Evolutionary conservation across 1,139 yeast species (phyloP).

Genomic region (Pichia norvegensis): DNA sequence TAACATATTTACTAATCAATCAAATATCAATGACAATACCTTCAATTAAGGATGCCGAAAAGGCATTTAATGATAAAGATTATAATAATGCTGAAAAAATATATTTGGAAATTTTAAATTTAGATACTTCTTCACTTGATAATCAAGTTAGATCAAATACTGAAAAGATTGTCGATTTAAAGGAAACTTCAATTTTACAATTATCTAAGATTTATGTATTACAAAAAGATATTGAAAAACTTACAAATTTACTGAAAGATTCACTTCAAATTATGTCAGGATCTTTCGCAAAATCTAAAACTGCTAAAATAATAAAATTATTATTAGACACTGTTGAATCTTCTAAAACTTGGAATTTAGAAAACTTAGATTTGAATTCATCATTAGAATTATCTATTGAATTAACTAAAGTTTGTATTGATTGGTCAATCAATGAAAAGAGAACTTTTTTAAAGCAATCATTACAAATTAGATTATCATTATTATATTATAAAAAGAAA

Average conservation of each 20-base stretch:
- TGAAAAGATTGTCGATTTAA: slow-evolving; percentile 35
- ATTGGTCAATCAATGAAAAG: slow-evolving; percentile 80
- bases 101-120: slow-evolving; percentile 37
- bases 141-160: slow-evolving; percentile 25
- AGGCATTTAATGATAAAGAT: slow-evolving; percentile 42
- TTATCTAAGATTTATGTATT: slow-evolving; percentile 52
- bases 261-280: slow-evolving; percentile 59
- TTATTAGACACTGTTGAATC: slow-evolving; percentile 70
- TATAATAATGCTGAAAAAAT: slow-evolving; percentile 49
- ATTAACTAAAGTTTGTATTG: slow-evolving; percentile 72
- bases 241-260: slow-evolving; percentile 56
- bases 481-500: slow-evolving; percentile 59
- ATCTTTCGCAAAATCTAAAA: slow-evolving; percentile 82
- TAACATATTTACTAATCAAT: too few species aligned
- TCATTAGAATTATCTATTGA: slow-evolving; percentile 56
- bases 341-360: slow-evolving; percentile 29
- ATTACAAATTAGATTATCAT: slow-evolving; percentile 75
- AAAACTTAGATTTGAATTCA: slow-evolving; percentile 21
- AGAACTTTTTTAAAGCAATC: slow-evolving; percentile 85
- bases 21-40: slow-evolving; percentile 23
- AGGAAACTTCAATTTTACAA: slow-evolving; percentile 57
- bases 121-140: slow-evolving; percentile 13
- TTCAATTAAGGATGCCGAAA: slow-evolving; percentile 51
- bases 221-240: slow-evolving; percentile 39
- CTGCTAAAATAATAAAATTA: slow-evolving; percentile 76